Conservation (phyloP, 2,329 filamentous ascomycete species). For the Hirsutella thompsonii region DNA sequence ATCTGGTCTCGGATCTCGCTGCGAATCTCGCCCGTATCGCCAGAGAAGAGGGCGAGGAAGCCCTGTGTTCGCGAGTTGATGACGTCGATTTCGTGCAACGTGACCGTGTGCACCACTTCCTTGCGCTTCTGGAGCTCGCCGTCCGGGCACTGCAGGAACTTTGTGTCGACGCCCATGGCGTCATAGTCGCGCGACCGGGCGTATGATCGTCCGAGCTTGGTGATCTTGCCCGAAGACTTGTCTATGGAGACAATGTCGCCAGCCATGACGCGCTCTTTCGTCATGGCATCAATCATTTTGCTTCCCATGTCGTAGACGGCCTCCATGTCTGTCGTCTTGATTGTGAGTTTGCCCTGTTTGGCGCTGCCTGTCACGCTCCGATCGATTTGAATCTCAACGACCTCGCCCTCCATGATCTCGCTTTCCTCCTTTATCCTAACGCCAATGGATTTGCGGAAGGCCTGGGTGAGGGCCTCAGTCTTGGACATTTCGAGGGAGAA, state of each 20-base stretch:
- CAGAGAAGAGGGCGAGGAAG: constrained; percentile 92
- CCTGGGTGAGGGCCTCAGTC: constrained; percentile 93
- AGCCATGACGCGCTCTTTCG: constrained; percentile 97
- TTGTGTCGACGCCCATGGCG: constrained; percentile 96
- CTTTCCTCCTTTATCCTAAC: constrained; percentile 98
- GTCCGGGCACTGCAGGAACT: constrained; percentile 94
- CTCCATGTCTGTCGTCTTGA: constrained; percentile 99
- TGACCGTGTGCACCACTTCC: constrained; percentile 94
- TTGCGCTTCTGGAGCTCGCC: constrained; percentile 95
- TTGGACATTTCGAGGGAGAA: constrained; percentile 99
- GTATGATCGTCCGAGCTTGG: constrained; percentile 89
- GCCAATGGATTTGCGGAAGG: constrained; percentile 97
- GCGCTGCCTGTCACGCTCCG: constrained; percentile 90
- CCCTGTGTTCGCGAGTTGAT: constrained; percentile 99
- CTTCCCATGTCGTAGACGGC: constrained; percentile 98
- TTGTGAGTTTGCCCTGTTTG: constrained; percentile 97
- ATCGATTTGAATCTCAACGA: constrained; percentile 97
- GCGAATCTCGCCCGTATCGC: constrained; percentile 94
- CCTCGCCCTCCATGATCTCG: constrained; percentile 97
- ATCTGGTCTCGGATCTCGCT: constrained; percentile 97
- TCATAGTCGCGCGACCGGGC: constrained; percentile 95
- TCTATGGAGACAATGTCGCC: constrained; percentile 98
- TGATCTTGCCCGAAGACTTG: constrained; percentile 96
- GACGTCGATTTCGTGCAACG: constrained; percentile 95
- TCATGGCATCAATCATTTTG: constrained; percentile 99